Evolutionary conservation across 2,329 filamentous ascomycete genomes (phyloP).

Genomic region (Cladosporium cucumerinum): DNA sequence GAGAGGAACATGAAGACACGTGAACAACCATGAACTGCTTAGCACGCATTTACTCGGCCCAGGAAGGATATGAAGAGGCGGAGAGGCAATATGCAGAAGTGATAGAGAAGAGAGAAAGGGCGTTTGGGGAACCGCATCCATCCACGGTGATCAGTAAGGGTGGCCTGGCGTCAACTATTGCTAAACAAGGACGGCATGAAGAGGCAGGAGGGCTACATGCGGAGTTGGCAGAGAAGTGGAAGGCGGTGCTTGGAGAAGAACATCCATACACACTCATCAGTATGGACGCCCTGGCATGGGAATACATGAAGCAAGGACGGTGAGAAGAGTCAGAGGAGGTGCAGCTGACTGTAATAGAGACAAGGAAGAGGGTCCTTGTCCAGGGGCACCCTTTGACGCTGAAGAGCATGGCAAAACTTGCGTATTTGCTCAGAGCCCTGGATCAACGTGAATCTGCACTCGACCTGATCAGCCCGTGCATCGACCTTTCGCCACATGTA

Average conservation of each 20-base stretch:
- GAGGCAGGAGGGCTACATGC: constrained; percentile 15
- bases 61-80: constrained; percentile 17
- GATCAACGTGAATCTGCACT: not conserved
- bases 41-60: constrained; percentile 13
- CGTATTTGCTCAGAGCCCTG: not conserved
- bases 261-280: constrained; percentile 3
- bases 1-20: constrained; percentile 14
- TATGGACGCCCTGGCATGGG: constrained; percentile 15
- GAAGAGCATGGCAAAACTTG: constrained; percentile 14
- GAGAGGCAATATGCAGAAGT: constrained; percentile 4
- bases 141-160: not conserved
- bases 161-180: constrained; percentile 9
- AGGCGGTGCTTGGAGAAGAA: not conserved
- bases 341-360: not conserved
- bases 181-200: constrained; percentile 9
- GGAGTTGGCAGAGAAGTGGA: not conserved
- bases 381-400: constrained; percentile 17
- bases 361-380: constrained; percentile 10
- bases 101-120: not conserved
- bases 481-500: not conserved
- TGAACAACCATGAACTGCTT: constrained; percentile 15
- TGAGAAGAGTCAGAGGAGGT: constrained; percentile 15
- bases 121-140: not conserved
- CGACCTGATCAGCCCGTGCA: not conserved
- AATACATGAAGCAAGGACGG: constrained; percentile 11